Evolutionary conservation across 2,329 filamentous ascomycete species (phyloP), one percentile per base, ranked within the genome.

Genomic region (Aspergillus carbonarius): DNA sequence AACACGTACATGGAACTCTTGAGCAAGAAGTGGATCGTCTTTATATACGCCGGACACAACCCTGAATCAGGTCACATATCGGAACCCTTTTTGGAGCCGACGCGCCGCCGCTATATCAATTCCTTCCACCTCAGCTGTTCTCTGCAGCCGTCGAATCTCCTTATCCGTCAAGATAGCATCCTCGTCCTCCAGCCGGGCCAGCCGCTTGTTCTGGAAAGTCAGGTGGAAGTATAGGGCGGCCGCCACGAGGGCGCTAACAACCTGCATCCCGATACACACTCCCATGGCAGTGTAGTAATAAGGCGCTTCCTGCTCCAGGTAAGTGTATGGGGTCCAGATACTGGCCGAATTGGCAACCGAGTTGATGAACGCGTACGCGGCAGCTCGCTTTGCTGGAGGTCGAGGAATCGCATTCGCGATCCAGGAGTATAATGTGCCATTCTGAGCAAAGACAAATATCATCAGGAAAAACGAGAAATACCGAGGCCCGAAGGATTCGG

Each of bases 381-480:
- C 82, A 1, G 82, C 82, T 42, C 82, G 79, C 68, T 85, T 85
- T 1, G 81, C 82, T 0, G 82, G 80, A 0, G 82, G 82, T 0
- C 82, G 78, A 0, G 81, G 78, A 30, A 85, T 78, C 1, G 79
- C 76, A 35, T 76, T 79, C 1, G 79, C 78, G 52, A 84, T 81
- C 82, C 82, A 83, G 4, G 76, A 74, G 60, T 74, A 79, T 12
- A 76, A 60, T 4, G 80, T 83, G 34, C 79, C 79, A 72, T 83
- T 82, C 70, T 81, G 81, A 15, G 80, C 77, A 63, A 85, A 85
- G 57, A 85, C 77, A 63, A 85, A 83, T 61, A 79, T 78, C 75
- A 84, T 81, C 27, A 84, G 73, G 75, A 85, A 85, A 57, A 85
- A 74, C 39, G 77, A 79, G 70, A 84, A 81, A 72, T 85, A 86